Base-by-base conservation (phyloP, 768 basidiomycete genomes). In the Mycena albidolilacea region DNA sequence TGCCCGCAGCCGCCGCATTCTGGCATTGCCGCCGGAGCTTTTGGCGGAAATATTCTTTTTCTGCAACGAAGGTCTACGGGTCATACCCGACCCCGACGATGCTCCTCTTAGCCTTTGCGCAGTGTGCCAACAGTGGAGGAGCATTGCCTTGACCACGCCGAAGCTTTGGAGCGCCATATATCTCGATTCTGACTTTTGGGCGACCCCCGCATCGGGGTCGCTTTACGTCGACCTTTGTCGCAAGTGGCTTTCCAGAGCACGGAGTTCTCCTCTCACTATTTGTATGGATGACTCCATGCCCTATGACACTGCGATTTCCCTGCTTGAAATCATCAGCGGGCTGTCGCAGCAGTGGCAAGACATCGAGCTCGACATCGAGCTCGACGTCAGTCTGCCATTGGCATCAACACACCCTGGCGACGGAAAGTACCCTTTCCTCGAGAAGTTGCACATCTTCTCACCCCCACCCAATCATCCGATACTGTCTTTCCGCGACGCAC, bases 31-130 rank as follows among this genome's bases (percentile, higher is more conserved):
- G 8, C 63, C 63, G 0, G 63, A 64, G 38, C n/a, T 62, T 44
- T 62, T 48, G 19, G 35, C 46, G 19, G 63, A 64, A 35, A 64
- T 48, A 44, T 64, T 64, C 35, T n/a, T 64, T 19, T 21, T 17
- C 41, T 64, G 23, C 14, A 30, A 30, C 30, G 30, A 30, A 30
- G 30, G 30, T 30, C 4, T 30, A 30, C 30, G 3, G 30, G 30
- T 30, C 30, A 3, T 30, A 4, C 30, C 30, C 30, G 30, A 30
- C 30, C 30, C 30, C 30, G 30, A 30, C 30, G 30, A 30, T 30
- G 30, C 30, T 30, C 30, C 30, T 4, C 30, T 30, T 30, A 30
- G 30, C 30, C 30, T 30, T 3, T 30, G 30, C 30, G 30, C 30
- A 30, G 30, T 30, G 30, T 30, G 30, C 30, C 30, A 3, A 30